Evolutionary conservation across 768 basidiomycete genomes (phyloP), one percentile per base, ranked within the genome.

Genomic region (Clitopilus passeckerianus): DNA sequence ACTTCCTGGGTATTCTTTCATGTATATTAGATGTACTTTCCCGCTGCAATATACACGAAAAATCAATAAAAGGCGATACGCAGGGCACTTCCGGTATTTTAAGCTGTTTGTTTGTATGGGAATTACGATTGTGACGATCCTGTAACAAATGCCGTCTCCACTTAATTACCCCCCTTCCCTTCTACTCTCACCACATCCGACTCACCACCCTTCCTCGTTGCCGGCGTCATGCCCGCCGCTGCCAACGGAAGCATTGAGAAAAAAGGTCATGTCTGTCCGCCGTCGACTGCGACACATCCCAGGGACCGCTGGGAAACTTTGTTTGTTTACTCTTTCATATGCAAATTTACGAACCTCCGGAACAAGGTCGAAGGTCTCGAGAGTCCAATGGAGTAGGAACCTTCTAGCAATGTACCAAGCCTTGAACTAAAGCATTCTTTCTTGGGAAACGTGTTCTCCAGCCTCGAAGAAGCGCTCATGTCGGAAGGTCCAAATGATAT

Each of bases 251-350:
- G n/a, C 55, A 20, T 59, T 44, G 71, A 72, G 58, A 73, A 71
- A 59, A 79, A 73, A 68, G 74, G 78, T 8, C 83, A 84, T 62
- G 62, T 81, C 62, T 84, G 82, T 67, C 82, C 82, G 9, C 80
- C 81, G 61, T 84, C 89, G 18, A 80, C 76, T 67, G 90, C 89
- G 24, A 80, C 71, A 23, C 90, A 91, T 76, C 92, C 92, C 27
- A 78, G 79, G 57, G 87, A 89, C 75, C 88, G 89, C 73, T 94
- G 92, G 92, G 92, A 94, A 75, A 84, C 87, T 5, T 74, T 91
- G 64, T 93, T 92, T 72, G 84, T 94, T 35, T 94, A 91, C 72
- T 83, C 86, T 30, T 94, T 94, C 76, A 86, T 94, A 63, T 85
- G 83, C 77, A 90, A 84, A 73, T 94, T 91, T 77, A 91, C 90